phyloP scores from a whole-genome alignment of 352 stramenopile genomes.

The Pilasporangium apinafurcum region DNA sequence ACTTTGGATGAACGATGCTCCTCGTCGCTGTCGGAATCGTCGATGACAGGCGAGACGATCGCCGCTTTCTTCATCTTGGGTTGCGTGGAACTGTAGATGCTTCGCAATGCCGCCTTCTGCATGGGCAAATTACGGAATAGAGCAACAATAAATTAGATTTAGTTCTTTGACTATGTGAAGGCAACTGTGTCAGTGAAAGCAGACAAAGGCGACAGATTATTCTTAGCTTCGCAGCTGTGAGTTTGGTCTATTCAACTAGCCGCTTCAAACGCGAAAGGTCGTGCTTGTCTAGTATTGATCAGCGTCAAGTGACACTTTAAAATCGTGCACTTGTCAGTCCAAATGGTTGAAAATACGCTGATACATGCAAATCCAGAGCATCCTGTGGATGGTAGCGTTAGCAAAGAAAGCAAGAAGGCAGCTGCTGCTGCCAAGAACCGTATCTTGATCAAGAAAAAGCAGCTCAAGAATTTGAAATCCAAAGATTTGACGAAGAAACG shows the following conservation, averaged over 20 bases:
- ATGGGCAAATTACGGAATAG: too few species aligned
- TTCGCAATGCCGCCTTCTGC: conserved; percentile 27
- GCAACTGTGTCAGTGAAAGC: background rate
- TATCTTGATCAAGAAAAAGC: conserved; percentile 38
- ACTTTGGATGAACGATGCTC: background rate
- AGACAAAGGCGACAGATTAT: background rate
- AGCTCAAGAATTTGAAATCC: conserved; percentile 53
- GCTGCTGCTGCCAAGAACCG: conserved; percentile 19
- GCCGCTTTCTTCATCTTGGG: conserved; percentile 43
- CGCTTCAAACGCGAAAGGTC: too few species aligned
- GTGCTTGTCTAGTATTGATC: too few species aligned
- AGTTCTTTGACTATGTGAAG: too few species aligned
- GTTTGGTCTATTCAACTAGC: too few species aligned
- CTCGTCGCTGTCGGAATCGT: conserved; percentile 23
- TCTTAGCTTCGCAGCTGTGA: too few species aligned
- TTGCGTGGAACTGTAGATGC: conserved; percentile 25
- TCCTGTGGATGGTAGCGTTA: too few species aligned
- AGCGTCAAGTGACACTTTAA: too few species aligned
- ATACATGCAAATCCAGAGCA: too few species aligned
- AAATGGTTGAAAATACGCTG: too few species aligned
- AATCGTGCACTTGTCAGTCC: too few species aligned
- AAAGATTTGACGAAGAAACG: conserved; percentile 63
- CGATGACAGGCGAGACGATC: conserved; percentile 41
- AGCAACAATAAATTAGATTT: too few species aligned
- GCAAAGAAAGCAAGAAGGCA: background rate